phyloP scores from a whole-genome alignment of 805 yeast species.

The Pichia paraexigua region DNA sequence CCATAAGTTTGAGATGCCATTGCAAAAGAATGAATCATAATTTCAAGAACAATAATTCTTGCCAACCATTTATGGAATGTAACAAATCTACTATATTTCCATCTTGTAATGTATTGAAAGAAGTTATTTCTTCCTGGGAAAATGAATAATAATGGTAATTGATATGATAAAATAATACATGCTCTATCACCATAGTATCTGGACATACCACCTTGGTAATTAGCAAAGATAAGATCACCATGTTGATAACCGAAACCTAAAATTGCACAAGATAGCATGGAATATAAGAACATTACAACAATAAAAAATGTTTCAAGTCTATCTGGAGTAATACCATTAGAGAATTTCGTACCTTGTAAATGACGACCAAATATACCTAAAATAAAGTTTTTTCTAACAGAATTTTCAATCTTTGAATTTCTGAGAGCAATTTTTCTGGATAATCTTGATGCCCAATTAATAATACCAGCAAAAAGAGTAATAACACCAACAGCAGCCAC shows the following conservation, averaged over 20 bases:
- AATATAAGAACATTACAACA: slow-evolving; percentile 28
- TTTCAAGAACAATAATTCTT: slow-evolving; percentile 33
- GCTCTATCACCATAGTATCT: slow-evolving; percentile 43
- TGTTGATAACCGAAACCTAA: slow-evolving; percentile 18
- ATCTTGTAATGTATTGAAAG: slow-evolving; percentile 50
- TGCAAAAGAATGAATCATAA: slow-evolving; percentile 38
- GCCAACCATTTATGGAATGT: slow-evolving; percentile 52
- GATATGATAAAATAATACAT: slow-evolving; percentile 41
- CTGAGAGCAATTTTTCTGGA: slow-evolving; percentile 26
- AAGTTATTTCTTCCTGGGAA: slow-evolving; percentile 61
- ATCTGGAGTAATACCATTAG: slow-evolving; percentile 37
- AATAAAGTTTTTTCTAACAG: slow-evolving; percentile 21
- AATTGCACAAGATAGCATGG: slow-evolving; percentile 14
- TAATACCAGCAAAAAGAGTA: slow-evolving; percentile 33
- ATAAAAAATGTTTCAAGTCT: slow-evolving; percentile 43
- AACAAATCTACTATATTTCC: slow-evolving; percentile 48
- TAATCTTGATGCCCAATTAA: slow-evolving; percentile 34
- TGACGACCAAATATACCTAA: slow-evolving; percentile 22
- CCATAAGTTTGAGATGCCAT: slow-evolving; percentile 21
- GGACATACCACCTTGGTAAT: slow-evolving; percentile 16
- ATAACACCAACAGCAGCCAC: slow-evolving; percentile 44
- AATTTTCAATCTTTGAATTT: slow-evolving; percentile 8
- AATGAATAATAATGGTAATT: slow-evolving; percentile 43
- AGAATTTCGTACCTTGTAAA: slow-evolving; percentile 9
- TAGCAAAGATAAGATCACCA: slow-evolving; percentile 19